phyloP scores from a whole-genome alignment of 2,329 filamentous ascomycete species.

The Colletotrichum sp. region DNA sequence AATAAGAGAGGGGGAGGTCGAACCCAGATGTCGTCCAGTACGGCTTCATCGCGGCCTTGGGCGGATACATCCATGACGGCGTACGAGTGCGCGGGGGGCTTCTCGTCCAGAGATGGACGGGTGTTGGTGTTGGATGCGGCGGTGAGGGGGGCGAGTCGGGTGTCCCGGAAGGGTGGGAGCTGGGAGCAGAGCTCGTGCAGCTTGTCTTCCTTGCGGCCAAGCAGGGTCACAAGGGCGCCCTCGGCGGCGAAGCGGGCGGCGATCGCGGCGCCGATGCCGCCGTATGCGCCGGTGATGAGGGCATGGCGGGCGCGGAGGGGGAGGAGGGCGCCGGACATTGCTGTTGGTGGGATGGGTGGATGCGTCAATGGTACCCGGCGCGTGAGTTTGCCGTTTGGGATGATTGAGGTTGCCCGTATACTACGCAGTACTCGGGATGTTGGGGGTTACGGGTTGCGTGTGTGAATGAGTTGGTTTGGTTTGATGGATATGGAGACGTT shows the following conservation, averaged over 20 bases:
- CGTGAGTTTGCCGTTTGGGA: background rate
- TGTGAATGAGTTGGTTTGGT: background rate
- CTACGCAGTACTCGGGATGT: background rate
- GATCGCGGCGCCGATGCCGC: slow-evolving; percentile 73
- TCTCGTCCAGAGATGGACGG: background rate
- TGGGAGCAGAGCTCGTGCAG: slow-evolving; percentile 45
- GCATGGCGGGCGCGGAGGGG: slow-evolving; percentile 50
- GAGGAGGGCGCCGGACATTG: slow-evolving; percentile 6
- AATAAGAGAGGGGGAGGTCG: background rate
- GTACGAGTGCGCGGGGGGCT: slow-evolving; percentile 12
- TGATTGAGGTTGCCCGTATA: background rate
- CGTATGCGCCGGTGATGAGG: slow-evolving; percentile 73
- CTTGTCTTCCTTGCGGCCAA: slow-evolving; percentile 60
- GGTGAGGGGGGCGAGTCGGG: slow-evolving; percentile 23
- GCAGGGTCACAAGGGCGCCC: slow-evolving; percentile 64
- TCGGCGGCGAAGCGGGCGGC: slow-evolving; percentile 68
- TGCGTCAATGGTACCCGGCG: background rate
- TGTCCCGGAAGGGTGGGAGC: slow-evolving; percentile 23
- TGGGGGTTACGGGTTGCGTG: background rate
- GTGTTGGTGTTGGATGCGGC: background rate
- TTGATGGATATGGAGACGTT: background rate
- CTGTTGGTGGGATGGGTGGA: background rate
- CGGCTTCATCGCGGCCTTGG: slow-evolving; percentile 8
- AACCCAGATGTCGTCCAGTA: slow-evolving; percentile 20
- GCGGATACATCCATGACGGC: slow-evolving; percentile 21